These are phyloP conservation scores for Solanum medicagineum DNA, from an alignment of 257 asterid genomes.

Conservation along the genomic window DNA sequence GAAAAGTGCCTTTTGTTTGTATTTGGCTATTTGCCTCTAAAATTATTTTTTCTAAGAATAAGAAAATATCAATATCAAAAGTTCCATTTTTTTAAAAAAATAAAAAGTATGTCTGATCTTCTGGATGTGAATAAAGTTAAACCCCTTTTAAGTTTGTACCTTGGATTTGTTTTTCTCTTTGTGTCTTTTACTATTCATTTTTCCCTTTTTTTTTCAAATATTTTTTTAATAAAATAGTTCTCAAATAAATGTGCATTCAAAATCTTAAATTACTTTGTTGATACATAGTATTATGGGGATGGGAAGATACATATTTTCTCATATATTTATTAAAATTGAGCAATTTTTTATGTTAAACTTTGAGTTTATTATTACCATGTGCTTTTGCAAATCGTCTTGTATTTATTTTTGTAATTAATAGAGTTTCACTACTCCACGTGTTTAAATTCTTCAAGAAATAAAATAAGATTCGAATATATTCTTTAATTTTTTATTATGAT, in stretches of 20 bases:
- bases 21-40: background rate
- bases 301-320: background rate
- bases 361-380: background rate
- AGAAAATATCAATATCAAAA: background rate
- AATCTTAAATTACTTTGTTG: background rate
- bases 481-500: background rate
- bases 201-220: background rate
- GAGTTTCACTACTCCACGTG: background rate
- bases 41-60: background rate
- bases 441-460: background rate
- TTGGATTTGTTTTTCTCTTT: constrained; percentile 44
- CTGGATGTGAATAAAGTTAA: constrained; percentile 29
- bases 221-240: background rate
- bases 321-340: background rate
- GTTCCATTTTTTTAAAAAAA: background rate
- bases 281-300: background rate
- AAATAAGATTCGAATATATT: background rate
- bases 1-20: background rate
- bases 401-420: background rate
- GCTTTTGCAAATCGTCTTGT: background rate
- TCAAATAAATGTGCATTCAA: background rate
- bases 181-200: constrained; percentile 38
- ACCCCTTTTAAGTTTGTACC: constrained; percentile 33
- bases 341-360: background rate
- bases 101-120: constrained; percentile 2